These are phyloP conservation scores for Ulmus americana DNA, from an alignment of 331 rosid species.

Conservation along the genomic window DNA sequence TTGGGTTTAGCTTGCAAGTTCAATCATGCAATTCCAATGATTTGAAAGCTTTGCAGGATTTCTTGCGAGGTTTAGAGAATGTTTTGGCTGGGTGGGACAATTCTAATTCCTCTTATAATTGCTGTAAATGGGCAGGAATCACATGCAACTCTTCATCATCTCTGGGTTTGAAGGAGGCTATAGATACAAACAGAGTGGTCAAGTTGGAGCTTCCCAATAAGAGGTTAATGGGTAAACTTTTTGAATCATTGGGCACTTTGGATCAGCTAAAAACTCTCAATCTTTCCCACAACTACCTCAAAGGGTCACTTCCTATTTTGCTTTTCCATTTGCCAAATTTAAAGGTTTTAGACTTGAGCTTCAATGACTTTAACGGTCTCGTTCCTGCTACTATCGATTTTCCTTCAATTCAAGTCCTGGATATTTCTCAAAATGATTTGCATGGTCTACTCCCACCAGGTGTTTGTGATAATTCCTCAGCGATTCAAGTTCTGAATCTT, in stretches of 20 bases:
- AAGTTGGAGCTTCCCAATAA: constrained; percentile 30
- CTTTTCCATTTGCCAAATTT: constrained; percentile 30
- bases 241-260: constrained; percentile 34
- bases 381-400: constrained; percentile 21
- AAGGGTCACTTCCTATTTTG: constrained; percentile 24
- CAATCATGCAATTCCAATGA: constrained; percentile 18
- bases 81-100: constrained; percentile 15
- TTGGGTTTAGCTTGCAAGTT: constrained; percentile 23
- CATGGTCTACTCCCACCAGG: constrained; percentile 30
- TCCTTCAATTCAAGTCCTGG: constrained; percentile 25
- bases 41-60: constrained; percentile 19
- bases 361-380: constrained; percentile 30
- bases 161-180: constrained; percentile 11
- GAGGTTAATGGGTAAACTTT: constrained; percentile 30
- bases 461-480: constrained; percentile 26
- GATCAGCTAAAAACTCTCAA: constrained; percentile 37
- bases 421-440: constrained; percentile 33
- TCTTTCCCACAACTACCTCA: constrained; percentile 35
- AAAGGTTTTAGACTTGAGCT: constrained; percentile 34
- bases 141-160: constrained; percentile 27
- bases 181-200: constrained; percentile 25
- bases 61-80: constrained; percentile 9
- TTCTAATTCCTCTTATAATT: constrained; percentile 20
- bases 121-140: constrained; percentile 41
- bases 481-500: constrained; percentile 25